phyloP scores from a whole-genome alignment of 306 rosid genomes.

The Vicia faba region DNA sequence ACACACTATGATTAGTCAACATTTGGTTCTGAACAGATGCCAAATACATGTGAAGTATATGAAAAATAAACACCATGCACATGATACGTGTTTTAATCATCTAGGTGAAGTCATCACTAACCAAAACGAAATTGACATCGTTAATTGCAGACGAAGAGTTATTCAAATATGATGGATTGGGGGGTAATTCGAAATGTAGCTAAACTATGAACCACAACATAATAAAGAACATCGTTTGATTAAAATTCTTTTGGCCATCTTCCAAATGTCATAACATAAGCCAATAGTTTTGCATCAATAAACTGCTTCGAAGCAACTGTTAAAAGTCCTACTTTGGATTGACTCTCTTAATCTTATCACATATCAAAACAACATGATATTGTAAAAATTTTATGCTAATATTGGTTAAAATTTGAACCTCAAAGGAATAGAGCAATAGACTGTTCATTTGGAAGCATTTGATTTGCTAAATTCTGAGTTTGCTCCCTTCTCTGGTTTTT shows the following conservation, averaged over 20 bases:
- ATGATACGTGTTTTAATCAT: background rate
- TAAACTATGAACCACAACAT: background rate
- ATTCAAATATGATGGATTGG: background rate
- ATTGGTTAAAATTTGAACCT: background rate
- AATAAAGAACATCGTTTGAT: background rate
- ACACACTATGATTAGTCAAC: no score
- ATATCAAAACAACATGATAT: background rate
- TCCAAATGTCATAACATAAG: background rate
- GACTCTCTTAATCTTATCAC: background rate
- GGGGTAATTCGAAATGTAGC: background rate
- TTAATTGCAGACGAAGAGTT: background rate
- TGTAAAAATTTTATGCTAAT: background rate
- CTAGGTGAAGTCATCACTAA: background rate
- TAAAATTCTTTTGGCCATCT: background rate
- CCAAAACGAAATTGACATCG: background rate
- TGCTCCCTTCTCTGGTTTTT: constrained; percentile 9
- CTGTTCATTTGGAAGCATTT: background rate
- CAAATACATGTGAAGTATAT: no score
- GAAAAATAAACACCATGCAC: background rate
- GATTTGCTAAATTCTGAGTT: constrained; percentile 2
- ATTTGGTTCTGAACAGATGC: no score
- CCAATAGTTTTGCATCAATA: background rate
- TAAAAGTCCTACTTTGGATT: background rate
- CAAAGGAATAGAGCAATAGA: background rate
- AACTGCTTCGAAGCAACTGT: background rate